Evolutionary conservation across 129 eudicot species (phyloP).

Genomic region (Centrapalus pauciflorus): DNA sequence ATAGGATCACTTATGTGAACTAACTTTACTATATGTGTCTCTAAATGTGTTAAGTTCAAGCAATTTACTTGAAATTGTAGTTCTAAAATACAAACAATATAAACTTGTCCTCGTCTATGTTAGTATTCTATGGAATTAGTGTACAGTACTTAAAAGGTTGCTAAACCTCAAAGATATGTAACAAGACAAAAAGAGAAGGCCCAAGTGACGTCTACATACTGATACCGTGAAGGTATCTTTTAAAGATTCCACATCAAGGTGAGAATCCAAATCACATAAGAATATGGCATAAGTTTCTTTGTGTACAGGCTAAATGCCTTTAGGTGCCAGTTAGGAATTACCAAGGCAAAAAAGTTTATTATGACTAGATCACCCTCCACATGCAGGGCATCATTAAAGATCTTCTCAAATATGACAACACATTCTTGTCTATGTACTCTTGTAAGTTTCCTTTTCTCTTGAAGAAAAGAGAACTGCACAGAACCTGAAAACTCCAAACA

Average conservation of each 20-base stretch:
- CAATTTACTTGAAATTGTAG: not conserved
- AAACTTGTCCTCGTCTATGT: too few relatives aligned
- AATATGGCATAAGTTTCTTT: not conserved
- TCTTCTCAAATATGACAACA: constrained; percentile 54
- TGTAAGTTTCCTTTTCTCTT: constrained; percentile 50
- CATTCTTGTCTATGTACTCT: constrained; percentile 80
- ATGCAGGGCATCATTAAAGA: constrained; percentile 54
- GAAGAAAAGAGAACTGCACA: constrained; percentile 32
- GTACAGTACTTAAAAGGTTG: not conserved
- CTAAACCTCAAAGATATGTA: not conserved
- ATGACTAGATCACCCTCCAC: constrained; percentile 61
- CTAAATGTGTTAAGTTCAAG: not conserved
- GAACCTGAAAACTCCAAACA: constrained; percentile 42
- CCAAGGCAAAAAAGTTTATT: constrained; percentile 94
- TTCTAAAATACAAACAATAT: not conserved
- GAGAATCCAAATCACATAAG: not conserved
- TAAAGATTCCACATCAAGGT: not conserved
- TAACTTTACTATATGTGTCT: not conserved
- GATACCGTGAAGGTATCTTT: not conserved
- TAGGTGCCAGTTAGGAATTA: constrained; percentile 26
- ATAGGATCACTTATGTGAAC: not conserved
- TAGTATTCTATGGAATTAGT: too few relatives aligned
- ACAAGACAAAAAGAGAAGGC: not conserved
- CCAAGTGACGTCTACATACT: not conserved
- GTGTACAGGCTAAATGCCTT: constrained; percentile 8